Conservation (phyloP, 495 filamentous ascomycete genomes). For the Articulospora tetracladia region DNA sequence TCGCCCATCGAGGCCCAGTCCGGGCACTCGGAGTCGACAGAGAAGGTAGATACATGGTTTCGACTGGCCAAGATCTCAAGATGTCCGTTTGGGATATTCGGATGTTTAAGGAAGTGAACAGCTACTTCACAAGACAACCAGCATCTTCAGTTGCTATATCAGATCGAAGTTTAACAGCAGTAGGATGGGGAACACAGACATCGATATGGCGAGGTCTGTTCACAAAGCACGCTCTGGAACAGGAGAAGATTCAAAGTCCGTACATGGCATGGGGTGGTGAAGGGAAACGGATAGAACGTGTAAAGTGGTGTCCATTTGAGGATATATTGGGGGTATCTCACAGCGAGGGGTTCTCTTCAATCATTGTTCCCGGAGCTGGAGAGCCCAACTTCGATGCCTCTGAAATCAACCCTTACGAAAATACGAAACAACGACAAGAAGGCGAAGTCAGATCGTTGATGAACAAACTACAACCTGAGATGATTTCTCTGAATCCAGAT, state of each 20-base stretch:
- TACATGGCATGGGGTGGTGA: conserved; percentile 95
- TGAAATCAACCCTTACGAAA: conserved; percentile 97
- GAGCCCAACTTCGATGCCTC: conserved; percentile 95
- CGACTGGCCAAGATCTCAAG: conserved; percentile 82
- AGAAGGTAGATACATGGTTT: conserved; percentile 92
- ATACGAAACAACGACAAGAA: conserved; percentile 86
- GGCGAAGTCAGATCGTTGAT: conserved; percentile 83
- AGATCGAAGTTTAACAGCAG: conserved; percentile 79
- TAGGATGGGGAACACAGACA: conserved; percentile 87
- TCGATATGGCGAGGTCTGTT: conserved; percentile 90
- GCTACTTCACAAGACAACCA: conserved; percentile 81
- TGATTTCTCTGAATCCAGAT: conserved; percentile 92
- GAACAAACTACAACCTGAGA: conserved; percentile 92
- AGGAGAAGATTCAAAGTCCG: conserved; percentile 78
- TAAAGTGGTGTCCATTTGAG: conserved; percentile 92
- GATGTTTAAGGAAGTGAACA: conserved; percentile 88
- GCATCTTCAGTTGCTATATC: conserved; percentile 84
- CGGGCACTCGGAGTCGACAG: conserved; percentile 81
- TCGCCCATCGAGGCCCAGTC: conserved; percentile 95
- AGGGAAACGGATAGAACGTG: conserved; percentile 71
- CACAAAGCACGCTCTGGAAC: conserved; percentile 56
- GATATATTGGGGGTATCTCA: conserved; percentile 86
- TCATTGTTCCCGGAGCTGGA: conserved; percentile 88
- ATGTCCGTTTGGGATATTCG: conserved; percentile 98
- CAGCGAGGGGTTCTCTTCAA: conserved; percentile 78